Base-by-base conservation (phyloP, 2,329 filamentous ascomycete species). In the Colletotrichum nymphaeae region DNA sequence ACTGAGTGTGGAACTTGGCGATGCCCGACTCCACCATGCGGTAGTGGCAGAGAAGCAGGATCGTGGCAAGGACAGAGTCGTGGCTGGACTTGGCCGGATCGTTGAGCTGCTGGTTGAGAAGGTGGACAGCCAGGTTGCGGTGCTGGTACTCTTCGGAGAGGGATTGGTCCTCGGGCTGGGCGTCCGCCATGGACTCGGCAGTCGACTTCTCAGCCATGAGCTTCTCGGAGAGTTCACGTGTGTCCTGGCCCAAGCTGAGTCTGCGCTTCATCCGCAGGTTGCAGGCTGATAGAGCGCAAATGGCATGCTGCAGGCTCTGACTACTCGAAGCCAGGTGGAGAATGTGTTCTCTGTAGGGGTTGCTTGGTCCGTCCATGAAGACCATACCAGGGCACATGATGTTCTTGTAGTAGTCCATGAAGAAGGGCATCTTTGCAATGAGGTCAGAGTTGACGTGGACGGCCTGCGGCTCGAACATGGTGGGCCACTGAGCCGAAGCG, bases 21-120 rank as follows among this genome's bases (percentile, higher is more conserved):
- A 98, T 93, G 3, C 96, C 96, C 1, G 94, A 97, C 82, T 98
- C 95, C 75, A 95, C 97, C 84, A 98, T 95, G 77, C 97, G 94
- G 81, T 97, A 98, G 74, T 98, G 92, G 80, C 95, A 98, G 4
- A 98, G 88, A 9, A 98, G 89, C 52, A 98, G 88, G 46, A 98
- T 91, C 4, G 95, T 97, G 3, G 95, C 95, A 35, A 98, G 87
- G 5, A 97, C 94, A 0, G 94, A 95, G 81, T 98, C 96, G 77
- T 97, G 93, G 67, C 93, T 92, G 5, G 95, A 93, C 77, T 91
- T 92, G 26, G 87, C 86, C 0, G 92, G 89, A 81, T 97, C 93
- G 68, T 94, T 93, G 66, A 98, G 88, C 80, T 97, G 94, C 78
- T 92, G 88, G 80, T 98, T 98, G 70, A 98, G 87, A 22, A 95